Evolutionary conservation across 2,329 filamentous ascomycete species (phyloP).

Genomic region (Diaporthe vaccinii): DNA sequence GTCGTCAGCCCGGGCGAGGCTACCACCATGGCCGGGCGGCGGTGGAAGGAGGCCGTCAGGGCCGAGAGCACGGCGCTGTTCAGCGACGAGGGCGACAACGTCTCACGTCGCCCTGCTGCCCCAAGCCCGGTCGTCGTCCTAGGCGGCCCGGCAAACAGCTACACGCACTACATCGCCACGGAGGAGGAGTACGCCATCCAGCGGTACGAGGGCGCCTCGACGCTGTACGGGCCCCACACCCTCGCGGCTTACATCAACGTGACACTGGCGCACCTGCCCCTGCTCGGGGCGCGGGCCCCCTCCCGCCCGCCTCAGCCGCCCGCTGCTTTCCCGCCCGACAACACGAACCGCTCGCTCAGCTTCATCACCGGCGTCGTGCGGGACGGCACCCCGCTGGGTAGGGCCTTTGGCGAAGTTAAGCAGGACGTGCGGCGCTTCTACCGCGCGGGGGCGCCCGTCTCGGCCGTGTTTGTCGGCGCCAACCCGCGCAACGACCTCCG

Average conservation of each 20-base stretch:
- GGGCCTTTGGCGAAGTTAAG: constrained; percentile 78
- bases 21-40: constrained; percentile 90
- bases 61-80: constrained; percentile 62
- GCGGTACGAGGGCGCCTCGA: constrained; percentile 91
- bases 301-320: constrained; percentile 53
- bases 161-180: constrained; percentile 86
- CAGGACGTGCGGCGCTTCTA: constrained; percentile 68
- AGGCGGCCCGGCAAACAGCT: constrained; percentile 90
- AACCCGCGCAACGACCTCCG: constrained; percentile 92
- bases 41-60: constrained; percentile 82
- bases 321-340: constrained; percentile 79
- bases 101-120: constrained; percentile 48
- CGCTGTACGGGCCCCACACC: constrained; percentile 86
- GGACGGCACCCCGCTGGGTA: constrained; percentile 75
- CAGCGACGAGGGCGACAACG: constrained; percentile 53
- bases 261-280: constrained; percentile 77
- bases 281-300: constrained; percentile 66
- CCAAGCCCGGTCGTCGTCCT: constrained; percentile 79
- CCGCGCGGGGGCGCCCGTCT: constrained; percentile 71
- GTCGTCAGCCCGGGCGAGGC: constrained; percentile 89
- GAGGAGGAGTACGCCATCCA: constrained; percentile 86
- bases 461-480: constrained; percentile 82
- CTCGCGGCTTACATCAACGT: constrained; percentile 90
- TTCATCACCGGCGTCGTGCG: constrained; percentile 85
- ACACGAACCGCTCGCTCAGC: constrained; percentile 79